phyloP scores from a whole-genome alignment of 2,329 filamentous ascomycete species.

The Dothistroma septosporum region DNA sequence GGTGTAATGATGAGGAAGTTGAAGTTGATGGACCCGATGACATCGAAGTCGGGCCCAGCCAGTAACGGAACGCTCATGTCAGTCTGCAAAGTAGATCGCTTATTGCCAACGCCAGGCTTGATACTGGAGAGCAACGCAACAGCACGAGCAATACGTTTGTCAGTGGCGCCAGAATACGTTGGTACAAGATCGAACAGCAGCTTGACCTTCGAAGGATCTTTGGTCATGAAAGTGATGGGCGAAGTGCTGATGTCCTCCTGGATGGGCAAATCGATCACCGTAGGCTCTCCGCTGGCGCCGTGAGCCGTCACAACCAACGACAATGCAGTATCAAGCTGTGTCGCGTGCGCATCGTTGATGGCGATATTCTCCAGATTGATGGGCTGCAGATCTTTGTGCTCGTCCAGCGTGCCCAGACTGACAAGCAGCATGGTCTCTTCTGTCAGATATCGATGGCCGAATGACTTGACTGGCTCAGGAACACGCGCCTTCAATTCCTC shows the following conservation, averaged over 20 bases:
- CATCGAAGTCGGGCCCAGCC: constrained; percentile 72
- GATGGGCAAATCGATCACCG: constrained; percentile 85
- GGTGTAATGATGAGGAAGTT: constrained; percentile 94
- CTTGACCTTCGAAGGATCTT: constrained; percentile 75
- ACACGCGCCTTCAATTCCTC: constrained; percentile 38
- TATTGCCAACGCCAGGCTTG: constrained; percentile 74
- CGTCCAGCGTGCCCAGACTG: constrained; percentile 91
- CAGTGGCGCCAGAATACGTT: constrained; percentile 79
- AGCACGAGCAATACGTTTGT: constrained; percentile 80
- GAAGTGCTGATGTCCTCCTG: constrained; percentile 93
- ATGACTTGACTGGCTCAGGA: constrained; percentile 83
- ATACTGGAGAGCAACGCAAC: constrained; percentile 85
- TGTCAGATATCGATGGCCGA: constrained; percentile 90
- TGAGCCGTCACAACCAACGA: constrained; percentile 85
- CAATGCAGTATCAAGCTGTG: constrained; percentile 87
- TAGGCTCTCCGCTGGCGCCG: constrained; percentile 80
- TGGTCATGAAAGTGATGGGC: constrained; percentile 82
- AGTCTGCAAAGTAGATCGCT: constrained; percentile 86
- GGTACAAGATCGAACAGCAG: constrained; percentile 92
- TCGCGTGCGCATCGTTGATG: constrained; percentile 80
- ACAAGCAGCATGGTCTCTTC: constrained; percentile 87
- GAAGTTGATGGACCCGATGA: constrained; percentile 94
- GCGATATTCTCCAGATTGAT: constrained; percentile 87
- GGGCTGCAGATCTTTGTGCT: constrained; percentile 69
- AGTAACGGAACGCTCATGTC: constrained; percentile 91